Evolutionary conservation across 2,329 filamentous ascomycete genomes (phyloP).

Genomic region (Ophiostoma quercus): DNA sequence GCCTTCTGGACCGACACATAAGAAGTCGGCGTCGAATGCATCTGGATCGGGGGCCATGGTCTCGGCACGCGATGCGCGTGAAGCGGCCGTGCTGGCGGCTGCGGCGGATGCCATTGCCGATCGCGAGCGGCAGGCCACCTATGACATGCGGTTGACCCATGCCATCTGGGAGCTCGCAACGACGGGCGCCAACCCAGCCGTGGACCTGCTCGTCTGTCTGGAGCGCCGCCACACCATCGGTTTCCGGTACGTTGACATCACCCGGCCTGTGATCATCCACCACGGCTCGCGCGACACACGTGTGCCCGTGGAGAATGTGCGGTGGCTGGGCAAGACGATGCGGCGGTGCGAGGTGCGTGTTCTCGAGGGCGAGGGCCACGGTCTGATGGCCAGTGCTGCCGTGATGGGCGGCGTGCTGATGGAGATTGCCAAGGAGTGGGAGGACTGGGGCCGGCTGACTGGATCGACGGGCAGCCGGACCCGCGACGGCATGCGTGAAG

Average conservation of each 20-base stretch:
- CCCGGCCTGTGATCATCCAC: constrained; percentile 83
- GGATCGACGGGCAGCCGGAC: constrained; percentile 29
- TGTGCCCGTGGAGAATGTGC: constrained; percentile 90
- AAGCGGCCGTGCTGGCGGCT: constrained; percentile 43
- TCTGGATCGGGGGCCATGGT: constrained; percentile 20
- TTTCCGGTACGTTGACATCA: constrained; percentile 96
- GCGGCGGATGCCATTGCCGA: constrained; percentile 56
- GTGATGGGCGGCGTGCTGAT: constrained; percentile 95
- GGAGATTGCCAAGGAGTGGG: constrained; percentile 92
- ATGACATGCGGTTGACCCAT: constrained; percentile 81
- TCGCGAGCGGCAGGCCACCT: constrained; percentile 66
- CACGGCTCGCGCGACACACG: constrained; percentile 86
- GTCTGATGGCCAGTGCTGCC: constrained; percentile 85
- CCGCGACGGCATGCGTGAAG: constrained; percentile 26
- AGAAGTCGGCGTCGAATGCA: constrained; percentile 29
- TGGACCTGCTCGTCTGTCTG: constrained; percentile 86
- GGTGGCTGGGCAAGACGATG: constrained; percentile 90
- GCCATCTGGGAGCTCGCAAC: constrained; percentile 94
- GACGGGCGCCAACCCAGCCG: constrained; percentile 84
- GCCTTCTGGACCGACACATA: constrained; percentile 24
- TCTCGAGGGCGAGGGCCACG: constrained; percentile 86
- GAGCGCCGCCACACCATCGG: constrained; percentile 88
- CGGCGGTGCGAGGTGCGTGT: constrained; percentile 25
- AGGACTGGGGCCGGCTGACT: constrained; percentile 69
- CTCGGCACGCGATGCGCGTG: constrained; percentile 25